Base-by-base conservation (phyloP, 2,329 filamentous ascomycete genomes). In the Sclerotinia glacialis region DNA sequence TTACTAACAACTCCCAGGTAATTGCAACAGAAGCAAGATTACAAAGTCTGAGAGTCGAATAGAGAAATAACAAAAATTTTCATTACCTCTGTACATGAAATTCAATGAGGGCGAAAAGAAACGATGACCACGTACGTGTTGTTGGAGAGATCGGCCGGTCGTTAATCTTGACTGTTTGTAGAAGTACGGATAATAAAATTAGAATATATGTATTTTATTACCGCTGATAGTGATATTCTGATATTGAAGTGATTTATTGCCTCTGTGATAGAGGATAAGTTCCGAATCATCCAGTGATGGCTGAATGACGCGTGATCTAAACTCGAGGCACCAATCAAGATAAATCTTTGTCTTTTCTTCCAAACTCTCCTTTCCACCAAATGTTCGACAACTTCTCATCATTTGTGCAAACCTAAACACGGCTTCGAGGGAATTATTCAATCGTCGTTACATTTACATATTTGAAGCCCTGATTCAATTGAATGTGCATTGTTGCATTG, bases 21-120 rank as follows among this genome's bases (percentile, higher is more conserved):
- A 96, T 97, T 80, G 88, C 92, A 72, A 91, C 93, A 6, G 93
- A 97, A 81, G 93, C 93, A 50, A 86, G 93, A 74, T 82, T 97
- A 74, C 91, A 95, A 81, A 96, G 91, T 79, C 80, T 97, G 78
- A 87, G 91, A 76, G 86, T 96, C 69, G 91, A 96, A 77, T 95
- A 85, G 70, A 67, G 16, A 37, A 58, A 70, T 63, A 21, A 42
- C 5, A 47, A n/a, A 47, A 60, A 42, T 56, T 47, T 37, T 40
- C 26, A 31, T 73, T 74, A 71, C 69, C 2, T 74, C 72, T 74
- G 71, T 75, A 71, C 68, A 72, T 61, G 44, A 61, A 40, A 5
- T 49, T 40, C 58, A 37, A 49, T 26, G n/a, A 31, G 37, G 31
- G 28, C 31, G 14, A 61, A 28, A 40, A 61, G 14, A 8, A 21